Conservation (phyloP, 2,329 filamentous ascomycete species). For the Chrysosporium queenslandicum region DNA sequence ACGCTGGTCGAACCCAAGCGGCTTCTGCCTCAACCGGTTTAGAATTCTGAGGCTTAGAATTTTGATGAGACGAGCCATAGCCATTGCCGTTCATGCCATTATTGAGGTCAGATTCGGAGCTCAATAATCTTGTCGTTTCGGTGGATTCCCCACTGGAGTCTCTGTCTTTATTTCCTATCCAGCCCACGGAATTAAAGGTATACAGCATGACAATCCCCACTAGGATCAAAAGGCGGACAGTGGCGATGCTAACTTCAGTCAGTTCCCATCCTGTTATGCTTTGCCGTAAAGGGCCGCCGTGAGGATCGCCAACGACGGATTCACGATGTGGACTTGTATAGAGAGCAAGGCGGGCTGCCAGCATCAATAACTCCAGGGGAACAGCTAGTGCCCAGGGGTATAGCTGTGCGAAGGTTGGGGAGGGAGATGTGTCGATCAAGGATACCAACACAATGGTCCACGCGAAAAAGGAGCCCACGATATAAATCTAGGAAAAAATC, state of each 20-base stretch:
- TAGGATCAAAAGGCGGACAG: constrained; percentile 59
- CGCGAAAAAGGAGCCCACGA: constrained; percentile 74
- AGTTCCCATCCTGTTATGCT: constrained; percentile 37
- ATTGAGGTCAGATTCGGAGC: constrained; percentile 28
- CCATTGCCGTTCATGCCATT: constrained; percentile 39
- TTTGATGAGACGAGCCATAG: constrained; percentile 43
- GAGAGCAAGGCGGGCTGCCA: constrained; percentile 57
- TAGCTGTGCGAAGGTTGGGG: constrained; percentile 70
- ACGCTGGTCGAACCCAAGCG: constrained; percentile 81
- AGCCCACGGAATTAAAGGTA: constrained; percentile 39
- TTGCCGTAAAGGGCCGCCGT: constrained; percentile 34
- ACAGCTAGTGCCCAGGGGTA: constrained; percentile 66
- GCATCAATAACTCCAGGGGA: constrained; percentile 62
- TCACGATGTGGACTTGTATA: constrained; percentile 60
- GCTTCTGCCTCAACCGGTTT: constrained; percentile 52
- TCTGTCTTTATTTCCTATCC: constrained; percentile 32
- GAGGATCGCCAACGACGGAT: constrained; percentile 43
- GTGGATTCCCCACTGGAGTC: constrained; percentile 25
- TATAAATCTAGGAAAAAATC: constrained; percentile 57
- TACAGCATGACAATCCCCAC: constrained; percentile 53
- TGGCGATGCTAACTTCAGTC: constrained; percentile 45
- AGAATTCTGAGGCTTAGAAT: constrained; percentile 34
- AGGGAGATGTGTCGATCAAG: constrained; percentile 70
- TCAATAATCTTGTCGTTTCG: constrained; percentile 37
- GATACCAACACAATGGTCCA: constrained; percentile 80